Base-by-base conservation (phyloP, 148 eudicot genomes). In the Hydrangea macrophylla region DNA sequence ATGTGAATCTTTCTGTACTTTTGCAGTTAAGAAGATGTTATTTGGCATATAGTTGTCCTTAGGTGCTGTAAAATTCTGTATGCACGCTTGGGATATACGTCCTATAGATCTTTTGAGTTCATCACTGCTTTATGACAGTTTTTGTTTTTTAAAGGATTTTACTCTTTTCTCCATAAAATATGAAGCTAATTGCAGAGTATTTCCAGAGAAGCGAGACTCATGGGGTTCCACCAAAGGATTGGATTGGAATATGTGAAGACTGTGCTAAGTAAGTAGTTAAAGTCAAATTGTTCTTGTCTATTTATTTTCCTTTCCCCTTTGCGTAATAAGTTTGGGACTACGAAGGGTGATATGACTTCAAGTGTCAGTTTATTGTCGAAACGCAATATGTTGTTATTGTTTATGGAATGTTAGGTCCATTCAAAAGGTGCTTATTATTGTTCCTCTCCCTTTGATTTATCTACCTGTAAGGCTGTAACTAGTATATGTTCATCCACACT, bases 211-310 rank as follows among this genome's bases (percentile, higher is more conserved):
- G 93, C 81, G 99, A 95, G 73, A 73, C 90, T 24, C 79, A 91
- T 20, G 99, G 99, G 18, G 99, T 96, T 69, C 93, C 96, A 62
- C 76, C 97, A 18, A 80, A 88, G 81, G 99, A 95, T 62, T 91
- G 97, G 99, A 72, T 84, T 35, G 99, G 97, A 67, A 91, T 95
- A 56, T 91, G 91, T 70, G 97, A 95, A 65, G 99, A 95, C 70
- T 95, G 97, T 83, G 90, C 91, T n/a, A 95, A 82, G 99, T 95
- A 87, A 81, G 84, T 77, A 57, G 18, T 32, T 24, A 60, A 18
- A 32, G 32, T 63, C 42, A 9, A 25, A 45, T 30, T 30, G 45
- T 48, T 69, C 9, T 58, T 58, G 5, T 10, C 30, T 44, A 48
- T 4, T n/a, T n/a, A n/a, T n/a, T n/a, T n/a, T n/a, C n/a, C n/a